Evolutionary conservation across 768 basidiomycete genomes (phyloP).

Genomic region (Termitomyces titanicus): DNA sequence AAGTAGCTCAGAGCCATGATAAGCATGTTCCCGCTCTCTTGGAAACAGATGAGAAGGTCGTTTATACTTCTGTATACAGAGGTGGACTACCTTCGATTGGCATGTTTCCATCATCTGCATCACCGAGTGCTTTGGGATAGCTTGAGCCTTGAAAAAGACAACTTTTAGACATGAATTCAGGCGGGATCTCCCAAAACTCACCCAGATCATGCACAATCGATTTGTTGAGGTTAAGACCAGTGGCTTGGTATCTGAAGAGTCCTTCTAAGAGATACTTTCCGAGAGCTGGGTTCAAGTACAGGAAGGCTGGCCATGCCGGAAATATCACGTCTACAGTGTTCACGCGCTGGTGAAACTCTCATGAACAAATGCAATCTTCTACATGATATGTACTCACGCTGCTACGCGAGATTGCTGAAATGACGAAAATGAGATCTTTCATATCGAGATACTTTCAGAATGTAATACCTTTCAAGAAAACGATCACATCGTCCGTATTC

Average conservation of each 20-base stretch:
- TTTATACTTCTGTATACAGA: not conserved
- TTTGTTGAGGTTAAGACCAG: slow-evolving; percentile 58
- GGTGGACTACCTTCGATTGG: slow-evolving; percentile 40
- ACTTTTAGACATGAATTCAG: not conserved
- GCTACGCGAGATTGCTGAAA: slow-evolving; percentile 52
- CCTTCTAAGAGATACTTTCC: slow-evolving; percentile 58
- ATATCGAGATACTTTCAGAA: not conserved
- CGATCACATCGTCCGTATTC: slow-evolving; percentile 47
- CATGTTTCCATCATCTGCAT: slow-evolving; percentile 46
- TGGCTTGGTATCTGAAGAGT: slow-evolving; percentile 61
- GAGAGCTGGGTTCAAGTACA: slow-evolving; percentile 51
- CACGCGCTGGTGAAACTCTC: slow-evolving; percentile 16
- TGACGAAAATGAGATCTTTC: not conserved
- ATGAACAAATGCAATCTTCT: not conserved
- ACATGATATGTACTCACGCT: slow-evolving; percentile 37
- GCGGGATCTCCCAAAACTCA: slow-evolving; percentile 18
- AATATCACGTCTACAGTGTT: slow-evolving; percentile 53
- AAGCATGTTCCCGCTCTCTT: slow-evolving; percentile 73
- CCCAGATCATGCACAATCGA: slow-evolving; percentile 65
- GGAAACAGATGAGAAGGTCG: not conserved
- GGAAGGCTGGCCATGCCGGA: slow-evolving; percentile 45
- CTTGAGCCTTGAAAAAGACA: slow-evolving; percentile 22
- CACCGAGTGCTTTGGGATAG: slow-evolving; percentile 39
- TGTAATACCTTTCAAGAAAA: slow-evolving; percentile 50
- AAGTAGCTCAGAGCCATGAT: slow-evolving; percentile 67